These are phyloP conservation scores for Lizonia empirigonia DNA, from an alignment of 2,329 filamentous ascomycete genomes.

Conservation along the genomic window DNA sequence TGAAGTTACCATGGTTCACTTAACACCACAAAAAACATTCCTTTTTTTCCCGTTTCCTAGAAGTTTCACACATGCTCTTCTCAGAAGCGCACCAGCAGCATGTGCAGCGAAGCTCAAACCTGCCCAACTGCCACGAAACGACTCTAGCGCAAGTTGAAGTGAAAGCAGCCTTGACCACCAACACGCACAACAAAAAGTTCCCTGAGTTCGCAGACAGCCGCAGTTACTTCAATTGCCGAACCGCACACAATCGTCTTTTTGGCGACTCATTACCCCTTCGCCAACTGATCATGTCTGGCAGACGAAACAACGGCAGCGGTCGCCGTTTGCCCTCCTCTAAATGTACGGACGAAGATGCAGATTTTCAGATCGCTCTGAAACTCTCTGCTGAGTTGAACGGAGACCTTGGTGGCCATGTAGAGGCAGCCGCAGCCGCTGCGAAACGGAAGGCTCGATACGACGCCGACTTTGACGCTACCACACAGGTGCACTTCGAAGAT, in stretches of 20 bases:
- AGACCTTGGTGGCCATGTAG: background rate
- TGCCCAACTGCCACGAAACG: background rate
- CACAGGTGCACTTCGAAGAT: background rate
- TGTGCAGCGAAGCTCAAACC: constrained; percentile 10
- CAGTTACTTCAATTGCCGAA: background rate
- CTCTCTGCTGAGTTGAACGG: constrained; percentile 17
- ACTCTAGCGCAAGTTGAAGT: background rate
- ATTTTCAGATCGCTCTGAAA: constrained; percentile 4
- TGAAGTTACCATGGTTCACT: background rate
- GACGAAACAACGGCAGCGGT: background rate
- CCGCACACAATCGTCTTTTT: background rate
- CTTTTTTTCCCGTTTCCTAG: background rate
- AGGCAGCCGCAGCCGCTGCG: constrained; percentile 1
- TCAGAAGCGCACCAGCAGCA: background rate
- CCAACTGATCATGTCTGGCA: background rate
- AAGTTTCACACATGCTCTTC: too few species aligned
- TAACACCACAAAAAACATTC: background rate
- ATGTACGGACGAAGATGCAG: background rate
- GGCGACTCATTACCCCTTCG: background rate
- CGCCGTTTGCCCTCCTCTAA: background rate
- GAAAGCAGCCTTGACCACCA: constrained; percentile 3
- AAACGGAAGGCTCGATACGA: constrained; percentile 3
- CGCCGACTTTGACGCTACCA: constrained; percentile 7
- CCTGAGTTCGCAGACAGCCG: background rate
- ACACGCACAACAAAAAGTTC: background rate